These are phyloP conservation scores for Hypoxylon subgilvum DNA, from an alignment of 495 filamentous ascomycete species.

Conservation along the genomic window DNA sequence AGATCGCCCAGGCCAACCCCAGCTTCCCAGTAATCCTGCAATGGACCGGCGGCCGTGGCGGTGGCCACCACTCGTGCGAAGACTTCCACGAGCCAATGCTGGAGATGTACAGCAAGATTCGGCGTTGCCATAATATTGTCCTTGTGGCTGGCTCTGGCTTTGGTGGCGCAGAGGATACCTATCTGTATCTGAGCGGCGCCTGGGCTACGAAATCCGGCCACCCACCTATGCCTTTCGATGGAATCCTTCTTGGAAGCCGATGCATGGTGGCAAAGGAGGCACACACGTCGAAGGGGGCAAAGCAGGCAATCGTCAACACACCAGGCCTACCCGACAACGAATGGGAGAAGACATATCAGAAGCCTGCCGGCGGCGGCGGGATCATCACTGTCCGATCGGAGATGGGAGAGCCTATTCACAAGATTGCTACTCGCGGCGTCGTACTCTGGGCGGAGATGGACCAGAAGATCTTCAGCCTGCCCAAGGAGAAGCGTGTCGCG, in stretches of 20 bases:
- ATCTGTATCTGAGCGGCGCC: conserved; percentile 75
- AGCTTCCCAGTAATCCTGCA: conserved; percentile 78
- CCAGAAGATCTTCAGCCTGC: conserved; percentile 82
- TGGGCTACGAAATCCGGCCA: conserved; percentile 76
- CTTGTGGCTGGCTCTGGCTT: conserved; percentile 81
- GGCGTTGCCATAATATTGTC: conserved; percentile 72
- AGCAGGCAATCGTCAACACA: conserved; percentile 82
- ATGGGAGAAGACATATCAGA: conserved; percentile 88
- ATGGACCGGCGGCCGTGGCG: conserved; percentile 83
- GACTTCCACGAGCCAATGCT: conserved; percentile 84
- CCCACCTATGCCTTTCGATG: conserved; percentile 82
- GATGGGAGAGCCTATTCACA: conserved; percentile 93
- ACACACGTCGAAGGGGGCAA: conserved; percentile 79
- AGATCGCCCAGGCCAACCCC: conserved; percentile 79
- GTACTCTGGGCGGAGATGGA: conserved; percentile 91
- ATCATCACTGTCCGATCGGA: conserved; percentile 85
- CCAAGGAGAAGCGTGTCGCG: conserved; percentile 78
- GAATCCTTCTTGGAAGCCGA: conserved; percentile 75
- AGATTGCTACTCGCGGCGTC: conserved; percentile 83
- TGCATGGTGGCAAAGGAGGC: conserved; percentile 85
- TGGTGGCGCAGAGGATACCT: conserved; percentile 77
- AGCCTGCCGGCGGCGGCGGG: conserved; percentile 67
- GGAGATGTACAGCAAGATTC: conserved; percentile 74
- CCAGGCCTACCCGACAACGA: conserved; percentile 77
- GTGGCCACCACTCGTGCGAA: conserved; percentile 83